phyloP scores from a whole-genome alignment of 768 basidiomycete genomes.

The Auricularia sp. region DNA sequence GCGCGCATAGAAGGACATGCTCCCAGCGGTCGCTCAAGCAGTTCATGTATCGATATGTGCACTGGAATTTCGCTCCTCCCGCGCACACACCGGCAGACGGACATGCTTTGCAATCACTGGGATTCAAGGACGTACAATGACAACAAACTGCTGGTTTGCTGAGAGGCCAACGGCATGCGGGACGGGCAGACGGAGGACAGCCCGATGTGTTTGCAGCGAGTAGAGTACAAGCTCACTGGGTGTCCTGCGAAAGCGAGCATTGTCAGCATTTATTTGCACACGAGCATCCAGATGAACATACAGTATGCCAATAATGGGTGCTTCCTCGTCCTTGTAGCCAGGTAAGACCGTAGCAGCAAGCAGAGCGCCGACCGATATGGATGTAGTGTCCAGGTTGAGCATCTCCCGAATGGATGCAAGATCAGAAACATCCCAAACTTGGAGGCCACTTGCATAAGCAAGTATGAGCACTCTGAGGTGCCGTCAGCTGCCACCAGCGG shows the following conservation, averaged over 20 bases:
- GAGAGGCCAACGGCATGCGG: slow-evolving; percentile 30
- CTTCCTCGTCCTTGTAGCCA: slow-evolving; percentile 19
- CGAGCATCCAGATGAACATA: slow-evolving; percentile 14
- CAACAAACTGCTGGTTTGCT: slow-evolving; percentile 40
- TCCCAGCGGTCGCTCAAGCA: too few species aligned
- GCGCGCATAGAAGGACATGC: neutral
- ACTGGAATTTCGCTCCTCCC: too few species aligned
- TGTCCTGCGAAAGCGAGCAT: slow-evolving; percentile 22
- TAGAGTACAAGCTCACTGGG: slow-evolving; percentile 30
- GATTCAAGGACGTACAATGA: slow-evolving; percentile 38
- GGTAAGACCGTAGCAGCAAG: slow-evolving; percentile 35
- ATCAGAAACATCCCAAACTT: slow-evolving; percentile 55
- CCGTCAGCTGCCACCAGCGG: neutral
- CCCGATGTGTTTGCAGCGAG: slow-evolving; percentile 38
- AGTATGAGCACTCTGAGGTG: neutral
- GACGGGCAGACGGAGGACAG: slow-evolving; percentile 35
- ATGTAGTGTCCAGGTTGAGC: slow-evolving; percentile 35
- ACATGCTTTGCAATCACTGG: too few species aligned
- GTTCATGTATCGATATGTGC: too few species aligned
- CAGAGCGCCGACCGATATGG: slow-evolving; percentile 22
- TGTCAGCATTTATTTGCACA: slow-evolving; percentile 25
- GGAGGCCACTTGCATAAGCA: slow-evolving; percentile 37
- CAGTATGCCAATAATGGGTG: slow-evolving; percentile 9
- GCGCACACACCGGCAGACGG: neutral
- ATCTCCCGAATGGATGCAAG: slow-evolving; percentile 43